phyloP scores from a whole-genome alignment of 768 basidiomycete species.

The Lactarius evosmus region DNA sequence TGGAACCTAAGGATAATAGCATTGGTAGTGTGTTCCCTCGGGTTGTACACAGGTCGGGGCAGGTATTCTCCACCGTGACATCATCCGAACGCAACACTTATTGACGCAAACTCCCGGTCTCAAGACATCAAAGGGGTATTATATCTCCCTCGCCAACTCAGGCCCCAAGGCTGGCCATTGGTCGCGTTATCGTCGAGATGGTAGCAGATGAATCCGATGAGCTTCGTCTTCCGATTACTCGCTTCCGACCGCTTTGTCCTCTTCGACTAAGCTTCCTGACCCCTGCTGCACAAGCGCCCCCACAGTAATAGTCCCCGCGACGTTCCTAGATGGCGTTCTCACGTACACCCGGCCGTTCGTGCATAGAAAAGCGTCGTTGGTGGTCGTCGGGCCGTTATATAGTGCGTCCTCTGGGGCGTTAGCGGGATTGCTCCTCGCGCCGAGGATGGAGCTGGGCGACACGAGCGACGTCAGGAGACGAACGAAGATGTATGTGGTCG shows the following conservation, averaged over 20 bases:
- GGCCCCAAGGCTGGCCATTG: conserved; percentile 61
- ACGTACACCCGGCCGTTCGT: conserved; percentile 74
- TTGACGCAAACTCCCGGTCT: conserved; percentile 52
- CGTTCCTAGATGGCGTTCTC: conserved; percentile 49
- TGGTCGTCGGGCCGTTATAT: conserved; percentile 57
- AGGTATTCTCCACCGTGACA: neutral
- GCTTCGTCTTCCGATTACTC: conserved; percentile 5
- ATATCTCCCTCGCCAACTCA: conserved; percentile 65
- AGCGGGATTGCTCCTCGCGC: conserved; percentile 53
- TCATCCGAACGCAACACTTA: conserved; percentile 43
- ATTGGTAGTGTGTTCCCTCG: conserved; percentile 38
- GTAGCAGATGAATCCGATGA: conserved; percentile 53
- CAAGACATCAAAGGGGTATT: conserved; percentile 51
- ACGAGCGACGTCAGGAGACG: conserved; percentile 60
- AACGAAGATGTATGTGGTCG: conserved; percentile 58
- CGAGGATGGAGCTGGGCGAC: conserved; percentile 57
- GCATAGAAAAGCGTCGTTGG: conserved; percentile 40
- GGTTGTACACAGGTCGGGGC: conserved; percentile 48
- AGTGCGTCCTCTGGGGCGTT: conserved; percentile 61
- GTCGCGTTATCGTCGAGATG: conserved; percentile 56
- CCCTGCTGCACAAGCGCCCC: conserved; percentile 46
- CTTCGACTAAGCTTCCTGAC: neutral
- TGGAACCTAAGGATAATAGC: neutral
- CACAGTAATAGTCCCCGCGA: conserved; percentile 68
- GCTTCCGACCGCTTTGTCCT: neutral